Conservation (phyloP, 306 rosid species). For the Cicer judaicum region DNA sequence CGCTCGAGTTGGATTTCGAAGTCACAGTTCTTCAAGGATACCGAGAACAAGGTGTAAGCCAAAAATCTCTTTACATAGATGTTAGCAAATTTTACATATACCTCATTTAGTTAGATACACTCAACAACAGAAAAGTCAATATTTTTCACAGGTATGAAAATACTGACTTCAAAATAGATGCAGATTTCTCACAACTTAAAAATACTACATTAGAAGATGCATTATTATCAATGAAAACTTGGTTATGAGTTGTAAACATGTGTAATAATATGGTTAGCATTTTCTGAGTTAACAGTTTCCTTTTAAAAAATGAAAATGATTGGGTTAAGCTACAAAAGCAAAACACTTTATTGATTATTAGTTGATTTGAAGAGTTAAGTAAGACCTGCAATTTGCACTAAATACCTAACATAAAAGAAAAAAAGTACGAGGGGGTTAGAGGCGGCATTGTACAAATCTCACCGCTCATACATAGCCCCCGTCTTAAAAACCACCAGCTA, state of each 20-base stretch:
- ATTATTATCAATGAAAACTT: not conserved
- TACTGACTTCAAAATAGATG: not conserved
- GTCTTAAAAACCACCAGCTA: constrained; percentile 42
- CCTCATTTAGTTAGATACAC: too few species aligned
- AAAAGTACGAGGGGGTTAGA: constrained; percentile 52
- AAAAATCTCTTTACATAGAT: too few species aligned
- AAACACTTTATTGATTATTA: constrained; percentile 48
- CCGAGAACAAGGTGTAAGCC: too few species aligned
- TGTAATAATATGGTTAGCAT: not conserved
- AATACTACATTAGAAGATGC: not conserved
- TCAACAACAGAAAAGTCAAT: too few species aligned
- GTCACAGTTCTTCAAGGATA: too few species aligned
- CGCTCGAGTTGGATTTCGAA: too few species aligned
- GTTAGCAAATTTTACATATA: too few species aligned
- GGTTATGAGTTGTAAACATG: not conserved
- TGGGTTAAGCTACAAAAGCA: constrained; percentile 19
- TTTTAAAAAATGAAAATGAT: not conserved
- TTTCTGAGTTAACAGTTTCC: not conserved
- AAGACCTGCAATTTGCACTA: constrained; percentile 47
- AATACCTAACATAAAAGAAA: constrained; percentile 45
- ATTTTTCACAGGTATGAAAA: too few species aligned
- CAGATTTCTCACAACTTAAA: not conserved
- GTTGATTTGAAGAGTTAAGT: not conserved
- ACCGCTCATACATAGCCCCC: constrained; percentile 81
- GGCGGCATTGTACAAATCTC: constrained; percentile 83